phyloP scores from a whole-genome alignment of 306 rosid genomes.

The Cercis canadensis region DNA sequence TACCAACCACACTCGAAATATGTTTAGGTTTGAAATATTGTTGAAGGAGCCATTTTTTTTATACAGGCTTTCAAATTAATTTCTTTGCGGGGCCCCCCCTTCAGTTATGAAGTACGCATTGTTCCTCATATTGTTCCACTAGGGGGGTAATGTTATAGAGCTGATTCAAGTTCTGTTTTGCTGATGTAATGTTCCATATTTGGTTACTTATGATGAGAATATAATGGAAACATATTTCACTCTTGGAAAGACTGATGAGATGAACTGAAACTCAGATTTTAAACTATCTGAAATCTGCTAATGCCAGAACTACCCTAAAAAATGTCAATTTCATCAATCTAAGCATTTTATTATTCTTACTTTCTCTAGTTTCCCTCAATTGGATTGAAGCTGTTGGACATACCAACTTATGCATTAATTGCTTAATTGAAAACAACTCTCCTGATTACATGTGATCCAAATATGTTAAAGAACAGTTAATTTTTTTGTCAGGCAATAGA shows the following conservation, averaged over 20 bases:
- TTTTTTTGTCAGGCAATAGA: background rate
- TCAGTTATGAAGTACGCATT: too few species aligned
- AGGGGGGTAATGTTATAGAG: background rate
- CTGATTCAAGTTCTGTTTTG: background rate
- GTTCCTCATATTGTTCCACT: too few species aligned
- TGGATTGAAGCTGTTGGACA: background rate
- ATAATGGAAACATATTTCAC: background rate
- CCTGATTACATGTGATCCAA: background rate
- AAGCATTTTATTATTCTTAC: conserved; percentile 5
- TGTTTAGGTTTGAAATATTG: too few species aligned
- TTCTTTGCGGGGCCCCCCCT: too few species aligned
- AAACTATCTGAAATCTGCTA: background rate
- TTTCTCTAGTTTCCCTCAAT: background rate
- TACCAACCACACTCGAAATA: too few species aligned
- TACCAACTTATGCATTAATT: too few species aligned
- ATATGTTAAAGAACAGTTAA: background rate
- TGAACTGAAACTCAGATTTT: conserved; percentile 6
- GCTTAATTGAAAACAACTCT: background rate
- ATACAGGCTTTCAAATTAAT: too few species aligned
- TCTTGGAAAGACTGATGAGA: background rate
- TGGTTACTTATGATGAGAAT: background rate
- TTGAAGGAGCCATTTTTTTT: too few species aligned
- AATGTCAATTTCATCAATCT: conserved; percentile 3
- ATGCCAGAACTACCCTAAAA: background rate
- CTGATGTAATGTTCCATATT: background rate